These are phyloP conservation scores for Chrysanthemum makinoi DNA, from an alignment of 129 eudicot species.

Conservation along the genomic window DNA sequence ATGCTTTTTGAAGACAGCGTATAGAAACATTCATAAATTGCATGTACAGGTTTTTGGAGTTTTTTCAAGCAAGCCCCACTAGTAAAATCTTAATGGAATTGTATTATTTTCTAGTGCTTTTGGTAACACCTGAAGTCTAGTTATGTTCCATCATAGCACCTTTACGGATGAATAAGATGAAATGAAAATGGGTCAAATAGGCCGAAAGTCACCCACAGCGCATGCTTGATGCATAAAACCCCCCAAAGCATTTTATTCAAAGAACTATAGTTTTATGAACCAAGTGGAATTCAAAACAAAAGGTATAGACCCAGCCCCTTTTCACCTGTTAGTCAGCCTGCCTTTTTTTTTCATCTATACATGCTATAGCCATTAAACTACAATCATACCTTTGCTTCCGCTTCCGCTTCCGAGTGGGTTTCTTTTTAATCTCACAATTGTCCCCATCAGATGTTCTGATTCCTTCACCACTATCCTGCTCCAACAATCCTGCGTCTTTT, in stretches of 20 bases:
- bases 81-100: too few relatives aligned
- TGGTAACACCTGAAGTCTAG: too few relatives aligned
- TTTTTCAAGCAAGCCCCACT: not conserved
- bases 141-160: too few relatives aligned
- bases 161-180: not conserved
- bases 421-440: slow-evolving; percentile 23
- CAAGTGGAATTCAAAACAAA: not conserved
- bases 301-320: not conserved
- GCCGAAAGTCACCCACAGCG: too few relatives aligned
- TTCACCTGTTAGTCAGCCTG: not conserved
- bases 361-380: not conserved
- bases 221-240: not conserved
- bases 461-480: slow-evolving; percentile 17
- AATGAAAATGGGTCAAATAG: not conserved
- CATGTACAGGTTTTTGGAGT: not conserved
- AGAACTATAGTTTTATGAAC: not conserved
- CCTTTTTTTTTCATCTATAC: not conserved
- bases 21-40: not conserved
- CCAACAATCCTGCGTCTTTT: too few relatives aligned
- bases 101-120: too few relatives aligned
- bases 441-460: slow-evolving; percentile 15
- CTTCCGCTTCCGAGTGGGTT: slow-evolving; percentile 27
- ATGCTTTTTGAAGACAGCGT: not conserved
- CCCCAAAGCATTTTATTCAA: too few relatives aligned
- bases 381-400: slow-evolving; percentile 9